Percentiles rank a stretch among this genome's conserved stretches.
Evolutionary conservation across 495 filamentous ascomycete species (phyloP).

Genomic region (Aspergillus campestris): DNA sequence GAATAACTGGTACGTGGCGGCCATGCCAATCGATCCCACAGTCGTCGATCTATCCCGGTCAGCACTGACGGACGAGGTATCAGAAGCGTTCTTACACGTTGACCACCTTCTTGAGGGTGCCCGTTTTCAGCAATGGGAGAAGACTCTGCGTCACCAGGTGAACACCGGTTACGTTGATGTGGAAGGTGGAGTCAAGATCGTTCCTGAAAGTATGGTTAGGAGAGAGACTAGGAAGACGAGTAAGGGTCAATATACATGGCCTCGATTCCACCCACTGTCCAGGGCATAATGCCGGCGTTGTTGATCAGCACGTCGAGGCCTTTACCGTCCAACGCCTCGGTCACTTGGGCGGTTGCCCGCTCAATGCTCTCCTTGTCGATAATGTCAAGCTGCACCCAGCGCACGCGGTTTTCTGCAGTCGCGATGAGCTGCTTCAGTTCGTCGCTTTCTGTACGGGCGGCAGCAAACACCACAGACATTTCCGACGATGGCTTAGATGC

Average conservation of each 20-base stretch:
- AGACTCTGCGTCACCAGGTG: conserved; percentile 37
- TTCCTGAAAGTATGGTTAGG: conserved; percentile 23
- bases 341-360: conserved; percentile 29
- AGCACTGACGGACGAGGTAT: background rate
- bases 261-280: conserved; percentile 16
- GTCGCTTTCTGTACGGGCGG: conserved; percentile 23
- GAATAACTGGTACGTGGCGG: conserved; percentile 6
- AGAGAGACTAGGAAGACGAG: background rate
- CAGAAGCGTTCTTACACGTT: conserved; percentile 32
- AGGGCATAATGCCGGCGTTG: conserved; percentile 33
- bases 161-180: conserved; percentile 35
- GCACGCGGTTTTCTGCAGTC: conserved; percentile 23
- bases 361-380: conserved; percentile 31
- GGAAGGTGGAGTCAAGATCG: conserved; percentile 16
- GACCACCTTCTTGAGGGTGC: conserved; percentile 34
- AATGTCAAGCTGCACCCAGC: conserved; percentile 39
- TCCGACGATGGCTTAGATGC: conserved; percentile 11
- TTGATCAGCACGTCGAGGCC: conserved; percentile 46
- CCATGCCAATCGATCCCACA: conserved; percentile 33
- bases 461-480: conserved; percentile 29
- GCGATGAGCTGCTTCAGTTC: conserved; percentile 16
- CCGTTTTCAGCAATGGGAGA: conserved; percentile 38
- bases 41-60: conserved; percentile 22
- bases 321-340: conserved; percentile 28
- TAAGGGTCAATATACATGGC: conserved; percentile 20